Percentiles rank a stretch among this genome's conserved stretches.
Conservation (phyloP, 2,329 filamentous ascomycete species). For the Colletotrichum sojae region DNA sequence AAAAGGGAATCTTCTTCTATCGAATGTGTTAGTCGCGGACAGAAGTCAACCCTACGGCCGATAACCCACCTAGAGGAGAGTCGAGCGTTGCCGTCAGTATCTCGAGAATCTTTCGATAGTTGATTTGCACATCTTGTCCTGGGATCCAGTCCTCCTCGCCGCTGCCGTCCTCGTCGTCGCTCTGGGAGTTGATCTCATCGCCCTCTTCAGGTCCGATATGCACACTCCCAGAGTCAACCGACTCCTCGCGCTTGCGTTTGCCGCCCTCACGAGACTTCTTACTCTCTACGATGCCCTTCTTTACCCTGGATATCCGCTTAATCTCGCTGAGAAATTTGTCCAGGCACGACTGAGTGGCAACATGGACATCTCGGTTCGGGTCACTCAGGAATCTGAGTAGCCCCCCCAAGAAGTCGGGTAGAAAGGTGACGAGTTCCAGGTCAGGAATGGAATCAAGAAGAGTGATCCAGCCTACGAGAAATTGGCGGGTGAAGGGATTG, state of each 20-base stretch:
- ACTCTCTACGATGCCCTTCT: conserved; percentile 92
- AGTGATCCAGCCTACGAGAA: conserved; percentile 96
- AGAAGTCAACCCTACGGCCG: background rate
- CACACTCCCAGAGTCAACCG: conserved; percentile 76
- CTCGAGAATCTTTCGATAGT: conserved; percentile 91
- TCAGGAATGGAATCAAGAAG: conserved; percentile 97
- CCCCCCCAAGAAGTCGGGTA: conserved; percentile 92
- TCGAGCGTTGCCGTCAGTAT: conserved; percentile 93
- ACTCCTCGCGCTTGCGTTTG: conserved; percentile 78
- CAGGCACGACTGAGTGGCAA: conserved; percentile 88
- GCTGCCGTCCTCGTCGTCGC: conserved; percentile 70
- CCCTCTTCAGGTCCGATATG: conserved; percentile 72
- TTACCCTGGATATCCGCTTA: conserved; percentile 92
- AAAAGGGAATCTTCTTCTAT: conserved; percentile 91
- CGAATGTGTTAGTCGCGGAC: conserved; percentile 9
- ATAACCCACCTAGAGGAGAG: conserved; percentile 77
- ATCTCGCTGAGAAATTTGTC: conserved; percentile 95
- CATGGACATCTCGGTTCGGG: conserved; percentile 93
- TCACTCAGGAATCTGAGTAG: conserved; percentile 94
- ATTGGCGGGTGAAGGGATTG: conserved; percentile 94
- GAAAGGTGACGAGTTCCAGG: conserved; percentile 90
- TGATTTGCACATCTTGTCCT: conserved; percentile 95
- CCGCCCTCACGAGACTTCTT: conserved; percentile 78
- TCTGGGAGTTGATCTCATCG: conserved; percentile 71
- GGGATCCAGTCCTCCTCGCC: conserved; percentile 96